Evolutionary conservation across 2,329 filamentous ascomycete genomes (phyloP).

Genomic region (Alternaria angustiovoidea): DNA sequence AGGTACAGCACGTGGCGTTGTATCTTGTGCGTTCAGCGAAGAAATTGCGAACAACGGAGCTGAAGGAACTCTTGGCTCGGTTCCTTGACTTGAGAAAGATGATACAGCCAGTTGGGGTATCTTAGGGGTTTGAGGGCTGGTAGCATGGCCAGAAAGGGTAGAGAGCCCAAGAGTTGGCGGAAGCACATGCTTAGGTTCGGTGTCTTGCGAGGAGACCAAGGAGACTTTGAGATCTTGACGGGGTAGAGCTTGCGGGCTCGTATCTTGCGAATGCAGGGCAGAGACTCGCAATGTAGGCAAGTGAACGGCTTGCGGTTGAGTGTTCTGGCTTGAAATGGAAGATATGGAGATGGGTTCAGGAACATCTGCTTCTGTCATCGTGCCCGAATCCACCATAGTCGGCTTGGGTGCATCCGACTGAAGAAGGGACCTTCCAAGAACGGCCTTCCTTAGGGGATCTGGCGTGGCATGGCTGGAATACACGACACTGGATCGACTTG

Average conservation of each 20-base stretch:
- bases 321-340: conserved; percentile 40
- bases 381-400: conserved; percentile 66
- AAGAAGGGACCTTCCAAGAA: conserved; percentile 33
- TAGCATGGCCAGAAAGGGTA: conserved; percentile 37
- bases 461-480: conserved; percentile 45
- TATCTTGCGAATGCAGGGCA: conserved; percentile 39
- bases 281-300: conserved; percentile 32
- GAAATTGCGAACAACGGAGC: conserved; percentile 28
- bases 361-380: conserved; percentile 69
- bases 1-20: conserved; percentile 26
- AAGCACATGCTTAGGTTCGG: conserved; percentile 26
- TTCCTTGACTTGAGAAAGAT: conserved; percentile 30
- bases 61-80: conserved; percentile 28
- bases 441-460: conserved; percentile 33
- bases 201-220: conserved; percentile 32
- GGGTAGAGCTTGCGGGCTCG: conserved; percentile 28
- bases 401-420: conserved; percentile 36
- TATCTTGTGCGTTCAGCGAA: conserved; percentile 32
- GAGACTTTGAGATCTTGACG: conserved; percentile 32
- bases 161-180: conserved; percentile 35
- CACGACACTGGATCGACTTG: conserved; percentile 43
- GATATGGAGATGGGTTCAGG: conserved; percentile 45
- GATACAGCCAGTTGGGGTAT: conserved; percentile 28
- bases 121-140: conserved; percentile 29
- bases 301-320: conserved; percentile 31